Conservation (phyloP, 768 basidiomycete genomes). For the Hortiboletus flavorubellus region DNA sequence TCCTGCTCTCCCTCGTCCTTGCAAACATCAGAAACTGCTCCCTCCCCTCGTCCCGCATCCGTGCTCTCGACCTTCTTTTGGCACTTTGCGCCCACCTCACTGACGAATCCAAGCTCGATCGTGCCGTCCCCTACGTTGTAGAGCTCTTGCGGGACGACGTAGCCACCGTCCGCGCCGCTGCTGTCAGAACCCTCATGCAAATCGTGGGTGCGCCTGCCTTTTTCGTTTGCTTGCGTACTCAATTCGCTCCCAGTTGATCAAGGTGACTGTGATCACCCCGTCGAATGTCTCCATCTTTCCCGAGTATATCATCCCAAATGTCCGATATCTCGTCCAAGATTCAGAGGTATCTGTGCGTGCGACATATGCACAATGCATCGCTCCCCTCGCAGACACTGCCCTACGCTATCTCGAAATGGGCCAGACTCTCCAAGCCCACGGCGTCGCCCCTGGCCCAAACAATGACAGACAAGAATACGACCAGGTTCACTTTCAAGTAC, state of each 20-base stretch:
- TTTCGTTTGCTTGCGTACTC: not conserved
- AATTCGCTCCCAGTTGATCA: constrained; percentile 45
- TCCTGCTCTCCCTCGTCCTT: constrained; percentile 83
- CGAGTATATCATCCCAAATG: constrained; percentile 93
- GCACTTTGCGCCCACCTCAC: constrained; percentile 78
- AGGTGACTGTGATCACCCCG: constrained; percentile 69
- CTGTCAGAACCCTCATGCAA: constrained; percentile 76
- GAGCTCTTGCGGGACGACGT: constrained; percentile 86
- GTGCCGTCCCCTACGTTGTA: constrained; percentile 88
- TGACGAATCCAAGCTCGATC: constrained; percentile 93
- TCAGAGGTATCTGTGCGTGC: constrained; percentile 79
- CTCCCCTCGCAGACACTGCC: constrained; percentile 81
- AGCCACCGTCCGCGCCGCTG: constrained; percentile 76
- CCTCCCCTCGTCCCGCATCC: constrained; percentile 82
- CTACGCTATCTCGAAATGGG: constrained; percentile 90
- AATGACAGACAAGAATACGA: constrained; percentile 68
- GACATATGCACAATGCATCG: constrained; percentile 83
- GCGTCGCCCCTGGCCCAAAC: constrained; percentile 43
- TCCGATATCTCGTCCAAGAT: constrained; percentile 78
- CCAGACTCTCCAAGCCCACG: constrained; percentile 84
- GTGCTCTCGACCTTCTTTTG: constrained; percentile 81
- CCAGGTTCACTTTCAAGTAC: constrained; percentile 76
- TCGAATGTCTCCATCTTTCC: constrained; percentile 75
- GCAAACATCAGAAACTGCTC: constrained; percentile 87
- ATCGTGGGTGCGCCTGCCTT: constrained; percentile 50